Evolutionary conservation across 495 filamentous ascomycete genomes (phyloP).

Genomic region (Gamarada debralockiae): DNA sequence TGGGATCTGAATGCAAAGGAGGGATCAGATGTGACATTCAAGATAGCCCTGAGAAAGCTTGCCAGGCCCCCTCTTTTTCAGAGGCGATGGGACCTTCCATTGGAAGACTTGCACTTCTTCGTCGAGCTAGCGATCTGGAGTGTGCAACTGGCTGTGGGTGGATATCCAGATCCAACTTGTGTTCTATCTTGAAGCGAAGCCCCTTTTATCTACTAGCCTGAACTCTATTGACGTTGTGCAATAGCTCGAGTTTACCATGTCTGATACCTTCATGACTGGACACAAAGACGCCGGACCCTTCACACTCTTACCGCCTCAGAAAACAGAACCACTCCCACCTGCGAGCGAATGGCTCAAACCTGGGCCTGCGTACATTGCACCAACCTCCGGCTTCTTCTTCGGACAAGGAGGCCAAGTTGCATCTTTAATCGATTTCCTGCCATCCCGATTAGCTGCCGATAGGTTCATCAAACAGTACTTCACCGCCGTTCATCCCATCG

Average conservation of each 20-base stretch:
- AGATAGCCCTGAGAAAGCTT: no score
- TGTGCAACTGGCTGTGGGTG: no score
- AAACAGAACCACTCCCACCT: constrained; percentile 13
- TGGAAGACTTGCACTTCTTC: no score
- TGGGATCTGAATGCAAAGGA: no score
- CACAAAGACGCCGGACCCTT: not conserved
- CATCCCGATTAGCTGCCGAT: constrained; percentile 44
- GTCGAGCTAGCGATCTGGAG: no score
- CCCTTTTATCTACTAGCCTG: not conserved
- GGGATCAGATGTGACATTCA: no score
- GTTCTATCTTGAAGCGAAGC: not conserved
- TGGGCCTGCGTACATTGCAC: constrained; percentile 49
- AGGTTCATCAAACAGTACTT: constrained; percentile 62
- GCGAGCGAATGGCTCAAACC: constrained; percentile 38
- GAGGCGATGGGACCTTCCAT: no score
- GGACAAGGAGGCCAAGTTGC: constrained; percentile 40
- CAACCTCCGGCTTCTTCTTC: constrained; percentile 66
- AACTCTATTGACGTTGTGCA: not conserved
- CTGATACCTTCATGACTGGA: constrained; percentile 17
- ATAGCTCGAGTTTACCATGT: constrained; percentile 29
- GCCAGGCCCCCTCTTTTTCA: no score
- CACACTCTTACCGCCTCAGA: constrained; percentile 3
- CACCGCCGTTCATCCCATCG: constrained; percentile 60
- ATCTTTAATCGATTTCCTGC: constrained; percentile 53
- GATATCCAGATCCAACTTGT: no score